phyloP scores from a whole-genome alignment of 345 rosid genomes.

The Aurinia saxatilis region DNA sequence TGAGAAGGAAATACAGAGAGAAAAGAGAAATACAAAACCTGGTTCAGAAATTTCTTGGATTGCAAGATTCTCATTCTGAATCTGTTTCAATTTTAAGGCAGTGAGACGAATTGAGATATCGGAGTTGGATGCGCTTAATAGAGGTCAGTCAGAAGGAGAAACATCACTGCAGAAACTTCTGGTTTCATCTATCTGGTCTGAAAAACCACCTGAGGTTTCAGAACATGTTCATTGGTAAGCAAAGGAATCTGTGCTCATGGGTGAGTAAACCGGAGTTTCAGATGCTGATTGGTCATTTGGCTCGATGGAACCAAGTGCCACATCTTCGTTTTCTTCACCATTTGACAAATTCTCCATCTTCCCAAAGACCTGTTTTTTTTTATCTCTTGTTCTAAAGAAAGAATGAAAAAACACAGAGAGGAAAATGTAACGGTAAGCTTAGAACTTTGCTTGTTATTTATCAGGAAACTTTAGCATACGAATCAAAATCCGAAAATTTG shows the following conservation, averaged over 20 bases:
- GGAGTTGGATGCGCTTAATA: too few species aligned
- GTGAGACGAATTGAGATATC: too few species aligned
- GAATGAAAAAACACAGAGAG: neutral
- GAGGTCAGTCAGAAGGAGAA: too few species aligned
- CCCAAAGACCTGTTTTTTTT: neutral
- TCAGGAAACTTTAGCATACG: constrained; percentile 6
- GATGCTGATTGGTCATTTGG: constrained; percentile 38
- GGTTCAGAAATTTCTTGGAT: too few species aligned
- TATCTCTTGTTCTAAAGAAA: neutral
- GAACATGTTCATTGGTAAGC: too few species aligned
- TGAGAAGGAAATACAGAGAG: neutral
- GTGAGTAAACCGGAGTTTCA: constrained; percentile 50
- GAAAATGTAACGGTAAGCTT: constrained; percentile 8
- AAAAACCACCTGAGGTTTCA: too few species aligned
- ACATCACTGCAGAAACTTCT: too few species aligned
- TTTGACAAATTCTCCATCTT: constrained; percentile 40
- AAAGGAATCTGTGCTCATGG: constrained; percentile 49
- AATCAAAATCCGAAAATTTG: constrained; percentile 15
- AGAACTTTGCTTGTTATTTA: constrained; percentile 7
- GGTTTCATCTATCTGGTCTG: too few species aligned
- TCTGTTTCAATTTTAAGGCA: too few species aligned
- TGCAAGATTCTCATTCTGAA: too few species aligned
- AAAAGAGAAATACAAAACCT: constrained; percentile 27
- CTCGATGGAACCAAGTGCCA: constrained; percentile 41
- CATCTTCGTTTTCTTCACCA: constrained; percentile 41